These are phyloP conservation scores for Aspergillus campestris DNA, from an alignment of 495 filamentous ascomycete genomes.

Conservation along the genomic window DNA sequence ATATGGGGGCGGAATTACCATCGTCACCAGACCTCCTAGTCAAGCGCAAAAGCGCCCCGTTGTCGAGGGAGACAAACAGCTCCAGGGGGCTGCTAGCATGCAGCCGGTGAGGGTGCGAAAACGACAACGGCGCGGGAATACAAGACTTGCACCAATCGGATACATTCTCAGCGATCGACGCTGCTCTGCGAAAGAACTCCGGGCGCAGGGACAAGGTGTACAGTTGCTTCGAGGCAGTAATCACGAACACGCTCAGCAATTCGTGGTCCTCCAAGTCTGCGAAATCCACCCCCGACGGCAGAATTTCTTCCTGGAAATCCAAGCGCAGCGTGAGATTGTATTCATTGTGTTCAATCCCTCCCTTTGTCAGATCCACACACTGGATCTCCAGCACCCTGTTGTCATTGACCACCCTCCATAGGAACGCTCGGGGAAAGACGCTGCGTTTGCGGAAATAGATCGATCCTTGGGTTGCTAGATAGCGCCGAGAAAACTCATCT, in stretches of 20 bases:
- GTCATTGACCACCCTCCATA: constrained; percentile 83
- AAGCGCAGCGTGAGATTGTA: constrained; percentile 66
- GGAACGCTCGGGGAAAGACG: constrained; percentile 68
- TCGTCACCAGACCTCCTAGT: constrained; percentile 57
- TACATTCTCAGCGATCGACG: constrained; percentile 60
- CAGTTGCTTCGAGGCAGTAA: constrained; percentile 70
- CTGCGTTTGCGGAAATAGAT: constrained; percentile 75
- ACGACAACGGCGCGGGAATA: constrained; percentile 59
- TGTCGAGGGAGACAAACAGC: constrained; percentile 70
- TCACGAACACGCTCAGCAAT: constrained; percentile 66
- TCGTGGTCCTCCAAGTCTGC: constrained; percentile 72
- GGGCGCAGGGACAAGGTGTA: constrained; percentile 72
- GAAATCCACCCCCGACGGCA: constrained; percentile 67
- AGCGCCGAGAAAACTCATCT: constrained; percentile 57
- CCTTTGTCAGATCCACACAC: constrained; percentile 70
- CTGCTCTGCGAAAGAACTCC: constrained; percentile 64
- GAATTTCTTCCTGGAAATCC: constrained; percentile 62
- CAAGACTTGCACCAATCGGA: constrained; percentile 70
- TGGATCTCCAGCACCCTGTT: constrained; percentile 74
- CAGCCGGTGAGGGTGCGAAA: constrained; percentile 75
- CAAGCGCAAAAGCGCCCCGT: constrained; percentile 72
- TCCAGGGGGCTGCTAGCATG: constrained; percentile 62
- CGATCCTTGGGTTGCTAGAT: constrained; percentile 70
- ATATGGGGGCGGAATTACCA: constrained; percentile 37
- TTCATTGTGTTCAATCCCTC: constrained; percentile 52